Evolutionary conservation across 345 rosid genomes (phyloP).

Genomic region (Boechera stricta): DNA sequence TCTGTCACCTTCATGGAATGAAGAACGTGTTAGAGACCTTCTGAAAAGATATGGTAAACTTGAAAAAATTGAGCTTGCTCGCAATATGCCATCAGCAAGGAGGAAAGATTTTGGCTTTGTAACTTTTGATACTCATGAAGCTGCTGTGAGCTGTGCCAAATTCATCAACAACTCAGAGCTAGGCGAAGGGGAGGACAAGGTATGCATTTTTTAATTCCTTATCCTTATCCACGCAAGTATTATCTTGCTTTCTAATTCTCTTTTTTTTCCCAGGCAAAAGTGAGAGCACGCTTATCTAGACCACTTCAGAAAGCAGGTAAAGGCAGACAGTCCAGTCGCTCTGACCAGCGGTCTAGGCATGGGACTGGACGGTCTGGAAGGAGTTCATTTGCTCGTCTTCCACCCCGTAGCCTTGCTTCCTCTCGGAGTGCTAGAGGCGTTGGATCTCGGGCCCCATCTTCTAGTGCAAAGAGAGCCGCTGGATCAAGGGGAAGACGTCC

Average conservation of each 20-base stretch:
- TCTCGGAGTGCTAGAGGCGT: slow-evolving; percentile 55
- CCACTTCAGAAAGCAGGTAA: slow-evolving; percentile 83
- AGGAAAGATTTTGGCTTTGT: slow-evolving; percentile 98
- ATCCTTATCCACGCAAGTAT: not conserved
- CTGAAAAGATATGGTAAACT: slow-evolving; percentile 76
- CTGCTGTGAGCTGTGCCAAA: slow-evolving; percentile 93
- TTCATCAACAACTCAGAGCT: slow-evolving; percentile 86
- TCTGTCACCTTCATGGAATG: slow-evolving; percentile 91
- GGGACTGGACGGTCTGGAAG: slow-evolving; percentile 65
- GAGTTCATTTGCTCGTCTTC: slow-evolving; percentile 71
- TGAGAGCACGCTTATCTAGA: slow-evolving; percentile 93
- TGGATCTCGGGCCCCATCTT: slow-evolving; percentile 59
- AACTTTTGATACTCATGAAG: slow-evolving; percentile 88
- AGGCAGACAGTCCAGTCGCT: slow-evolving; percentile 62
- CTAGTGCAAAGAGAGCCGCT: slow-evolving; percentile 62
- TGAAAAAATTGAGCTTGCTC: slow-evolving; percentile 95
- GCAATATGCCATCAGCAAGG: slow-evolving; percentile 97
- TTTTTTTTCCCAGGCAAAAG: slow-evolving; percentile 67
- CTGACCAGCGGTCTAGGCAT: slow-evolving; percentile 67
- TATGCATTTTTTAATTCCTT: slow-evolving; percentile 38
- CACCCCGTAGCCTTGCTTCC: slow-evolving; percentile 56
- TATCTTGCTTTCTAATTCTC: slow-evolving; percentile 22
- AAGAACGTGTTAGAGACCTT: slow-evolving; percentile 74
- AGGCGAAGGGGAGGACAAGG: slow-evolving; percentile 87
- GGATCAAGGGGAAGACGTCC: slow-evolving; percentile 78